Base-by-base conservation (phyloP, 139 green algal species). In the Micromonas pusilla region DNA sequence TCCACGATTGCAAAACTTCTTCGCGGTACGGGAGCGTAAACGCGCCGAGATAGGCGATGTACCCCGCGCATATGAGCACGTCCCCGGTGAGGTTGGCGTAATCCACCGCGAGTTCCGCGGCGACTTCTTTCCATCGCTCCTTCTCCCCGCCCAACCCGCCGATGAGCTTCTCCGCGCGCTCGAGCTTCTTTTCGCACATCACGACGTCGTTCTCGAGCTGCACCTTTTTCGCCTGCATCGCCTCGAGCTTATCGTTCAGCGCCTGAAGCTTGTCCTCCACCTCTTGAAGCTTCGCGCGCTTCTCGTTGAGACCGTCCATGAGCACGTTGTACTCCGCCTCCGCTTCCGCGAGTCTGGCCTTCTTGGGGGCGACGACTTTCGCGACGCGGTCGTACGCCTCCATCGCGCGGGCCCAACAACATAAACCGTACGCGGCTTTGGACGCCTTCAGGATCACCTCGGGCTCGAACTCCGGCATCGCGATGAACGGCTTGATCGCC, bases 321-420 rank as follows among this genome's bases (percentile, higher is more conserved):
- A 94, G 79, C 77, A 81, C 81, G 66, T 85, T 76, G 26, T 89
- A 83, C 84, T 92, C 77, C 28, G 52, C 80, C 80, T 92, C 81
- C 13, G 85, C 82, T 80, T 91, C 76, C 65, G 76, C 72, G 36
- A 92, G 83, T 78, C 87, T 88, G 30, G 81, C 54, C 66, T 85
- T 86, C 86, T 94, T 94, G 26, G 89, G 89, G 72, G 81, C 87
- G 33, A 93, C 88, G 54, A 91, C 84, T 37, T 83, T 83, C 53
- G 75, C 84, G 25, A 85, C 82, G 52, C 79, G 76, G 84, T 93
- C 80, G 76, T 94, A 94, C 2, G 87, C 78, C 73, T 94, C 88
- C 89, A 94, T 94, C 31, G 89, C 89, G 32, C 89, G 79, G 52
- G 91, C 87, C 89, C 89, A 94, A 77, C 85, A 88, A 80, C 87